Base-by-base conservation (phyloP, 768 basidiomycete species). In the Boletus eberwhitei region DNA sequence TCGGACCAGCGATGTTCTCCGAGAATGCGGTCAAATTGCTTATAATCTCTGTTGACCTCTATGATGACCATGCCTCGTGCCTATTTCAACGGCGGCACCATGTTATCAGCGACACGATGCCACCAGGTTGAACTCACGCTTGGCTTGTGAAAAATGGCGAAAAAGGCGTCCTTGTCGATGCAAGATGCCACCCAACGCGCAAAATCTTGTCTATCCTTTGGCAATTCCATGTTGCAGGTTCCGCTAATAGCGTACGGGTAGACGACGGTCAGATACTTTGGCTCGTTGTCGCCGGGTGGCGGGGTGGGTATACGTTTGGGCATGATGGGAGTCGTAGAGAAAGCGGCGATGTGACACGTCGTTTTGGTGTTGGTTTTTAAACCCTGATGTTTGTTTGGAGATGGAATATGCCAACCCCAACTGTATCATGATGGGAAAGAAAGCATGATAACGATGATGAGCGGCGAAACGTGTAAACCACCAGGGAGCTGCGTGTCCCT, bases 21-120 rank as follows among this genome's bases (percentile, higher is more conserved):
- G 24, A 80, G 71, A 5, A 79, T 57, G 6, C 52, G 49, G n/a
- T 72, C 64, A 60, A 74, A 71, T 12, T 66, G 45, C 4, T 58
- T 46, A 26, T 70, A 74, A 1, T 62, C 47, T 21, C 74, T 66
- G 24, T 55, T 65, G 26, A 80, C 61, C 42, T 79, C 79, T 54
- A 80, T 66, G 47, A 80, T 73, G 41, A 80, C 70, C 70, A 74
- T 77, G 47, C 69, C 75, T 11, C 72, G 76, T 1, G 79, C 74
- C 76, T 77, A 26, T 37, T 24, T 11, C 2, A 31, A 35, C 6
- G 45, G 32, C 19, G 35, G 45, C 6, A 19, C 5, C 6, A 21
- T 13, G 50, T 16, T 34, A 51, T 59, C 47, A 57, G 54, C 21
- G 52, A 50, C 4, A 12, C 3, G 32, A 35, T 24, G 31, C 12